Evolutionary conservation across 2,329 filamentous ascomycete genomes (phyloP), one percentile per base, ranked within the genome.

Genomic region (Mycosphaerella sp.): DNA sequence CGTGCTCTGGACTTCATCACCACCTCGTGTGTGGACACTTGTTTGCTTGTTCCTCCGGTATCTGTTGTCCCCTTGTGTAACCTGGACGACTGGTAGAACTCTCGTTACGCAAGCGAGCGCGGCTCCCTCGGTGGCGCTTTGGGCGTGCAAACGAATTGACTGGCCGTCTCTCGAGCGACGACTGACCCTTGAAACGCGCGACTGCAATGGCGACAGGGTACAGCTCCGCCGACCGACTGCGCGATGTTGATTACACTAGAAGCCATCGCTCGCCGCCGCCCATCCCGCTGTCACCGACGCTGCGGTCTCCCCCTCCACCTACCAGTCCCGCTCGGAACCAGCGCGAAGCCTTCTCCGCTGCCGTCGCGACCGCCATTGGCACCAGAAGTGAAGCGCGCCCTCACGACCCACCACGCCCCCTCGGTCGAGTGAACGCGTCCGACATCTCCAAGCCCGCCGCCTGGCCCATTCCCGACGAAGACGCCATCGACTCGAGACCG

Each of bases 211-310:
- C 60, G 36, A 56, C 60, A 53, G 58, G 58, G 49, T 59, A 60
- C 39, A 59, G 45, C 38, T 57, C 54, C 45, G 59, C 57, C 32
- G 55, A 55, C 36, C 48, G 52, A 40, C 54, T 59, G 53, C 53
- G 54, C 39, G 62, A 63, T 38, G 55, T 51, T 34, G 61, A 64
- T 56, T 64, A 64, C 50, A 59, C 55, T 17, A 38, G 51, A 31
- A 52, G 59, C 21, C 63, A 64, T 53, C 60, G 63, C 40, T 21
- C 54, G 31, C 56, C 59, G 29, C 59, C 62, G 41, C 57, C 53
- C 43, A 54, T 55, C 21, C 62, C 57, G 43, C 51, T 32, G 31
- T 43, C 48, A n/a, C 45, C 54, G 14, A 32, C 14, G 6, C 34
- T n/a, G 34, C 34, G 34, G 4, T 38, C 34, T 29, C 62, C 57